Percentiles rank a stretch among this genome's conserved stretches.
These are phyloP conservation scores for Dipodascus albidus DNA, from an alignment of 805 yeast species.

Conservation along the genomic window DNA sequence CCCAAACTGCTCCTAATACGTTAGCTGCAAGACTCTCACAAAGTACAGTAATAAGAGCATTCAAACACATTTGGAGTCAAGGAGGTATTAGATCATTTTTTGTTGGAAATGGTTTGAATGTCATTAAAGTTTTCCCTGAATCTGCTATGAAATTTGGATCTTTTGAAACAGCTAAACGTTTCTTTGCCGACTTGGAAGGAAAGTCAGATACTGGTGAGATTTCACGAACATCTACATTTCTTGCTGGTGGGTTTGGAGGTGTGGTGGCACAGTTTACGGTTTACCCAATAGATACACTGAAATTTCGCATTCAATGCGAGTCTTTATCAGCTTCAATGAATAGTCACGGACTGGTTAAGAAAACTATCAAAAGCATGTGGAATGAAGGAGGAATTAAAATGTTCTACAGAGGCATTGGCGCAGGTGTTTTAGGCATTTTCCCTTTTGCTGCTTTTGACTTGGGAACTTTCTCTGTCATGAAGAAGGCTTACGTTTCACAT, in stretches of 20 bases:
- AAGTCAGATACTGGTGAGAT: constrained; percentile 56
- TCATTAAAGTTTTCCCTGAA: constrained; percentile 91
- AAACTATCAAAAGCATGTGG: constrained; percentile 71
- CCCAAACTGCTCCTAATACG: neutral
- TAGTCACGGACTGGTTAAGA: constrained; percentile 49
- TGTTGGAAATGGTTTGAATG: constrained; percentile 90
- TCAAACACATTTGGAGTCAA: constrained; percentile 67
- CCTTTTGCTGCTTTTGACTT: constrained; percentile 95
- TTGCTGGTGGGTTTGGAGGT: constrained; percentile 96
- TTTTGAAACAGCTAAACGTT: constrained; percentile 74
- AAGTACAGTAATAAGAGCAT: constrained; percentile 74
- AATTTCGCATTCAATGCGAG: constrained; percentile 89
- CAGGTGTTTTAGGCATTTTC: constrained; percentile 92
- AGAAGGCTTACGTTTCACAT: constrained; percentile 56
- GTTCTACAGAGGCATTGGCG: constrained; percentile 79
- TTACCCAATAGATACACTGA: constrained; percentile 90
- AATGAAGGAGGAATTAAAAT: constrained; percentile 63
- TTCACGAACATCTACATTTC: constrained; percentile 67
- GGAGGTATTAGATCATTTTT: constrained; percentile 85
- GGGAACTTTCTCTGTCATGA: constrained; percentile 84
- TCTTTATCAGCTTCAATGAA: constrained; percentile 50
- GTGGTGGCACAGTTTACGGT: constrained; percentile 86
- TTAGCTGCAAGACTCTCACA: constrained; percentile 38
- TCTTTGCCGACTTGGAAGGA: constrained; percentile 67
- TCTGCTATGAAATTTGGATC: constrained; percentile 96